These are phyloP conservation scores for Fraxinus greggii DNA, from an alignment of 305 asterid species.

Conservation along the genomic window DNA sequence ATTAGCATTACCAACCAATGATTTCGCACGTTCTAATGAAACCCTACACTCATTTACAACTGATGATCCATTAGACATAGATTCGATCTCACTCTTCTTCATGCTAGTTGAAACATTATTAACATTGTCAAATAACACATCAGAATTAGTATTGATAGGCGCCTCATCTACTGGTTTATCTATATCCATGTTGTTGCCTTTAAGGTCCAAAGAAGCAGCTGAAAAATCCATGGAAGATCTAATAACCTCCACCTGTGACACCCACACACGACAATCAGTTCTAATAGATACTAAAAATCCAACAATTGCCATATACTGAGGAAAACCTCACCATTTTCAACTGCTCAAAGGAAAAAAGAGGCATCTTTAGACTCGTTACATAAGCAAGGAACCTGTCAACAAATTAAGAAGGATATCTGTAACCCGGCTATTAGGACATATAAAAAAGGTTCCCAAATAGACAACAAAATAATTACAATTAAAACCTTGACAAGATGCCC, in stretches of 20 bases:
- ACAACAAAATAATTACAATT: conserved; percentile 11
- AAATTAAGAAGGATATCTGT: conserved; percentile 23
- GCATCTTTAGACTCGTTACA: conserved; percentile 52
- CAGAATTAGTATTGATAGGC: conserved; percentile 27
- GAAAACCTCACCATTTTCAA: conserved; percentile 58
- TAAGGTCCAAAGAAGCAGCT: conserved; percentile 28
- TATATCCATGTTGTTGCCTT: conserved; percentile 26
- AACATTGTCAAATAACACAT: conserved; percentile 31
- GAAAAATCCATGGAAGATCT: conserved; percentile 38
- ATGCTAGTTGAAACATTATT: conserved; percentile 26
- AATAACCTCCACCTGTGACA: conserved; percentile 62
- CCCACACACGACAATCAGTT: conserved; percentile 30
- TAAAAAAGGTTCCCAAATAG: conserved; percentile 6
- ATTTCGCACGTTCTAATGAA: conserved; percentile 33
- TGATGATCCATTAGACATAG: conserved; percentile 33
- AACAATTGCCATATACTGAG: conserved; percentile 6
- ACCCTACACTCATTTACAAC: conserved; percentile 30
- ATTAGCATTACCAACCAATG: conserved; percentile 39
- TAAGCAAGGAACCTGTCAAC: conserved; percentile 59
- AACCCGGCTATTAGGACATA: conserved; percentile 11
- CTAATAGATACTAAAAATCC: conserved; percentile 20
- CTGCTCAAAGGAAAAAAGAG: conserved; percentile 61
- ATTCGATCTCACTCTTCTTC: conserved; percentile 35
- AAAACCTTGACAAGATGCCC: conserved; percentile 57
- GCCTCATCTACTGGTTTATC: conserved; percentile 31